Evolutionary conservation across 73 alveolate genomes (phyloP), one percentile per base, ranked within the genome.

Genomic region (Paramecium sexaurelia): DNA sequence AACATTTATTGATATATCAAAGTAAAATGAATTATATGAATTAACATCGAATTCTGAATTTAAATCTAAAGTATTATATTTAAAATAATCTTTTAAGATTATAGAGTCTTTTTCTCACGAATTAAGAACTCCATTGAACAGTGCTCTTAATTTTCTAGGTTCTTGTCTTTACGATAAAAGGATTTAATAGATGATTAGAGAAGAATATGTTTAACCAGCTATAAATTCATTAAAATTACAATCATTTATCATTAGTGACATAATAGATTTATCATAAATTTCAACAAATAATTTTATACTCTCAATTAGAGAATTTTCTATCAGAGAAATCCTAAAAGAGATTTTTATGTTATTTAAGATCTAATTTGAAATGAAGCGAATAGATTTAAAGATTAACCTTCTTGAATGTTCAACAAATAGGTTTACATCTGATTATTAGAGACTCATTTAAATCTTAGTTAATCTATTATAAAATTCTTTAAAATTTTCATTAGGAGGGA

Each of bases 21-120:
- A 71, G 6, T 36, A 71, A 36, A 20, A 29, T 9, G 57, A 71
- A 69, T 71, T 71, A 40, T 0, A 32, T 5, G 37, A 33, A 71
- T 36, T 71, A 37, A 35, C 19, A 13, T 35, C 36, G 1, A 41
- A 78, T 29, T 56, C 45, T 43, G 87, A 78, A 7, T 41, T 78
- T 33, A 41, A 78, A 40, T 78, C 90, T 2, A 78, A 78, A 32
- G 57, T 73, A 73, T 66, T 32, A 20, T 47, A 45, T 45, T 45
- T 45, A 39, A 67, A 87, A 67, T 61, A 20, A 56, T 19, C 26
- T 26, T 26, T 29, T 7, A 13, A 61, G 83, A 61, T 61, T 5
- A 26, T 61, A 26, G 83, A 26, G 26, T 61, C 83, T 61, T 61
- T 61, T n/a, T 61, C 83, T 29, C 47, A 61, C 26, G 83, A 61